phyloP scores from a whole-genome alignment of 768 basidiomycete genomes.

The Trametes gibbosa region DNA sequence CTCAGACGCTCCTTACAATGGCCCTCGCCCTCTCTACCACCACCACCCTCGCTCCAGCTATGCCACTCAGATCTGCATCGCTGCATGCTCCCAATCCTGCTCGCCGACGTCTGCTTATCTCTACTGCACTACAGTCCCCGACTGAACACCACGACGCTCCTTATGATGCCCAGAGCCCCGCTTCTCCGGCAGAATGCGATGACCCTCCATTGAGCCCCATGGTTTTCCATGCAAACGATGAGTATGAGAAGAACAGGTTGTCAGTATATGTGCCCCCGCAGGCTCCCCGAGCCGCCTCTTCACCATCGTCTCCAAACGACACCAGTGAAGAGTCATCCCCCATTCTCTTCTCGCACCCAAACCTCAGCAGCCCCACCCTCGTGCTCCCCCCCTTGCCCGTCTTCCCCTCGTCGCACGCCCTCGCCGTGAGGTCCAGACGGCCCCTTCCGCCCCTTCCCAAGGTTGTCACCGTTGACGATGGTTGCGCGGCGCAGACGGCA shows the following conservation, averaged over 20 bases:
- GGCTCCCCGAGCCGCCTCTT: not conserved
- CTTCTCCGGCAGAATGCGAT: constrained; percentile 19
- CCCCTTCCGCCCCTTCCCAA: constrained; percentile 14
- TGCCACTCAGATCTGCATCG: constrained; percentile 5
- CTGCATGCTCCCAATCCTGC: not conserved
- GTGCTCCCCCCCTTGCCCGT: not conserved
- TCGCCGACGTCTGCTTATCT: not conserved
- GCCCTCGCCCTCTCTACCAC: constrained; percentile 11
- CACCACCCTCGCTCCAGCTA: not conserved
- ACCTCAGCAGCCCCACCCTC: constrained; percentile 14
- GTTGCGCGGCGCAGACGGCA: not conserved
- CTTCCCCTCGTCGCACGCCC: constrained; percentile 1
- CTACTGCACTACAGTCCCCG: not conserved
- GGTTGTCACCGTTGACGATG: constrained; percentile 1
- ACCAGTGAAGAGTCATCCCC: constrained; percentile 2
- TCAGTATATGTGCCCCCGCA: constrained; percentile 3
- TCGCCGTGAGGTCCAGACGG: constrained; percentile 6
- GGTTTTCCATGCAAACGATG: constrained; percentile 12
- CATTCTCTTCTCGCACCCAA: constrained; percentile 13
- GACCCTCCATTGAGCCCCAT: constrained; percentile 16
- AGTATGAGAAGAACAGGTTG: constrained; percentile 9
- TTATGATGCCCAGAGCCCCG: not conserved
- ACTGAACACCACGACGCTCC: not conserved
- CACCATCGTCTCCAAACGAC: constrained; percentile 5
- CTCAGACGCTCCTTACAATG: constrained; percentile 12